Conservation (phyloP, 257 asterid species). For the Henckelia pumila region DNA sequence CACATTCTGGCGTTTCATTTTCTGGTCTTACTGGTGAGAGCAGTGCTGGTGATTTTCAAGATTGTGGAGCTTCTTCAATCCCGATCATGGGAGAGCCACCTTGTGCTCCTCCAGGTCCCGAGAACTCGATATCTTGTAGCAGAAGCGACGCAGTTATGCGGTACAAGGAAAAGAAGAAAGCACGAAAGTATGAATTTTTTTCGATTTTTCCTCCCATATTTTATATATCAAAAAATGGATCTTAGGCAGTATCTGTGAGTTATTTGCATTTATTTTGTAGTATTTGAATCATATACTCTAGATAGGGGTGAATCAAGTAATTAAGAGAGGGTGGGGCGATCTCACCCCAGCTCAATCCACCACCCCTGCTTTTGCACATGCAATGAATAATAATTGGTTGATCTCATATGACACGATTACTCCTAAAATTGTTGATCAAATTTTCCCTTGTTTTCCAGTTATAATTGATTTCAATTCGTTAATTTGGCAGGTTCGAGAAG, state of each 20-base stretch:
- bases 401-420: background rate
- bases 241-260: background rate
- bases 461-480: constrained; percentile 10
- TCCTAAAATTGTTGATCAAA: background rate
- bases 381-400: constrained; percentile 3
- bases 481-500: constrained; percentile 68
- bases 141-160: constrained; percentile 49
- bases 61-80: constrained; percentile 47
- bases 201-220: background rate
- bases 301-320: too few species aligned
- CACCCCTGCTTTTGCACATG: background rate
- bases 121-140: constrained; percentile 32
- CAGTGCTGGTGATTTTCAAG: constrained; percentile 58
- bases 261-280: background rate
- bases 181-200: constrained; percentile 40
- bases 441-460: background rate
- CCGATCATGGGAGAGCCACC: constrained; percentile 46
- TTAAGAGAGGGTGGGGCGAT: background rate
- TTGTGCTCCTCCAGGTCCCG: constrained; percentile 37
- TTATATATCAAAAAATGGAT: background rate
- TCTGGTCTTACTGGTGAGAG: constrained; percentile 69
- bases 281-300: background rate
- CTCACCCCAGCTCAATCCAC: background rate
- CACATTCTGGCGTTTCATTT: constrained; percentile 60
- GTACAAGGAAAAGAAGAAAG: constrained; percentile 52